Percentiles rank a stretch among this genome's conserved stretches.
These are phyloP conservation scores for Lotus japonicus DNA, from an alignment of 306 rosid species.

Conservation along the genomic window DNA sequence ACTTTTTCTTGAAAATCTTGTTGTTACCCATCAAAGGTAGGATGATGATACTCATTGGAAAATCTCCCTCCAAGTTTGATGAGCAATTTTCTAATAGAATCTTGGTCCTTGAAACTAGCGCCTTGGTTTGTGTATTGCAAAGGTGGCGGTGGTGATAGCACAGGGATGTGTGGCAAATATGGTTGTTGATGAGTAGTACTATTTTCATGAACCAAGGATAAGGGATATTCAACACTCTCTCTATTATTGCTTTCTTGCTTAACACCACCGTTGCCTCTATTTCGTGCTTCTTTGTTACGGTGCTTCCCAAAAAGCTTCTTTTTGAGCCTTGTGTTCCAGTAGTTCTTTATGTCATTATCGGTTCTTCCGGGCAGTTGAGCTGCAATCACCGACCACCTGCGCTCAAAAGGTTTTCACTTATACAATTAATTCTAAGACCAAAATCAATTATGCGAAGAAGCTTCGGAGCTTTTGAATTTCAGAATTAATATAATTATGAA, in stretches of 20 bases:
- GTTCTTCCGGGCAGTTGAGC: constrained; percentile 94
- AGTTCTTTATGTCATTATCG: constrained; percentile 90
- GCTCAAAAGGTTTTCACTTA: too few relatives aligned
- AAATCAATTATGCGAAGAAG: too few relatives aligned
- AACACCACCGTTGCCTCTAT: constrained; percentile 19
- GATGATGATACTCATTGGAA: constrained; percentile 30
- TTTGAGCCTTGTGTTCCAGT: constrained; percentile 95
- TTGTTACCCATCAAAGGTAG: background rate
- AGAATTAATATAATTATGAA: too few relatives aligned
- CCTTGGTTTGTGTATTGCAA: constrained; percentile 25
- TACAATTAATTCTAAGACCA: too few relatives aligned
- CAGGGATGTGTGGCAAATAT: constrained; percentile 52
- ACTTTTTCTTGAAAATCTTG: background rate
- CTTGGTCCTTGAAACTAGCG: constrained; percentile 38
- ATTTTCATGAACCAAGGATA: constrained; percentile 14
- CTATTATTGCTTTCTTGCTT: constrained; percentile 34
- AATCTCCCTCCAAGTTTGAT: constrained; percentile 70
- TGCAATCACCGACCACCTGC: constrained; percentile 94
- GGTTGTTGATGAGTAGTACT: constrained; percentile 32
- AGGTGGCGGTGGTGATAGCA: constrained; percentile 29
- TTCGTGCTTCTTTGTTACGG: constrained; percentile 46
- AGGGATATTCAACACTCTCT: constrained; percentile 23
- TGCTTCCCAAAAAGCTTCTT: constrained; percentile 83
- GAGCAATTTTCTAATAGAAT: constrained; percentile 56
- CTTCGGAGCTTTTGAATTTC: too few relatives aligned